phyloP scores from a whole-genome alignment of 2,329 filamentous ascomycete genomes.

The Pseudocercospora ulei region DNA sequence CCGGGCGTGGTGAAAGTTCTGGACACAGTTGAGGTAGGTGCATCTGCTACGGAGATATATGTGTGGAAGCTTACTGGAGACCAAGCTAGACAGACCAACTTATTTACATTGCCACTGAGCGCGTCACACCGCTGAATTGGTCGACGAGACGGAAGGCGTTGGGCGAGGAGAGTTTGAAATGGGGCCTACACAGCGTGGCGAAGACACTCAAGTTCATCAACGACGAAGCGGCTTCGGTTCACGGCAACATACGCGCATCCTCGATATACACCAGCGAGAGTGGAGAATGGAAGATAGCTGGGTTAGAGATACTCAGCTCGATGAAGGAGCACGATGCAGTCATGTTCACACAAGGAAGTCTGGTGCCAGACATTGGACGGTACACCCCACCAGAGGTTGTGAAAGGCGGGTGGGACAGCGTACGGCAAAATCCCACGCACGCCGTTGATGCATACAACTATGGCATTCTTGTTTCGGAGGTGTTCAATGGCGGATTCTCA shows the following conservation, averaged over 20 bases:
- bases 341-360: slow-evolving; percentile 81
- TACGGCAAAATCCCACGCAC: slow-evolving; percentile 70
- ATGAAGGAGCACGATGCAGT: slow-evolving; percentile 92
- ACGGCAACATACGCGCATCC: slow-evolving; percentile 73
- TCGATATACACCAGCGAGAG: slow-evolving; percentile 92
- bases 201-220: slow-evolving; percentile 95
- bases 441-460: slow-evolving; percentile 83
- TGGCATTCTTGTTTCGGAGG: slow-evolving; percentile 75
- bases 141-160: slow-evolving; percentile 79
- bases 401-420: slow-evolving; percentile 79
- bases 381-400: slow-evolving; percentile 82
- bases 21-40: slow-evolving; percentile 77
- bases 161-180: slow-evolving; percentile 88
- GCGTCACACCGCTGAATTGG: slow-evolving; percentile 78
- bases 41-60: not conserved
- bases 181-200: slow-evolving; percentile 80
- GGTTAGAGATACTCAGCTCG: slow-evolving; percentile 86
- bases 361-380: slow-evolving; percentile 72
- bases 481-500: slow-evolving; percentile 76
- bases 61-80: slow-evolving; percentile 30
- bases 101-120: slow-evolving; percentile 93
- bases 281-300: slow-evolving; percentile 93
- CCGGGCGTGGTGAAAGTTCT: slow-evolving; percentile 89
- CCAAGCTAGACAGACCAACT: slow-evolving; percentile 70
- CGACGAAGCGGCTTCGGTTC: slow-evolving; percentile 79